Percentiles rank a stretch among this genome's conserved stretches.
These are phyloP conservation scores for Collybia sp. DNA, from an alignment of 768 basidiomycete genomes.

Conservation along the genomic window DNA sequence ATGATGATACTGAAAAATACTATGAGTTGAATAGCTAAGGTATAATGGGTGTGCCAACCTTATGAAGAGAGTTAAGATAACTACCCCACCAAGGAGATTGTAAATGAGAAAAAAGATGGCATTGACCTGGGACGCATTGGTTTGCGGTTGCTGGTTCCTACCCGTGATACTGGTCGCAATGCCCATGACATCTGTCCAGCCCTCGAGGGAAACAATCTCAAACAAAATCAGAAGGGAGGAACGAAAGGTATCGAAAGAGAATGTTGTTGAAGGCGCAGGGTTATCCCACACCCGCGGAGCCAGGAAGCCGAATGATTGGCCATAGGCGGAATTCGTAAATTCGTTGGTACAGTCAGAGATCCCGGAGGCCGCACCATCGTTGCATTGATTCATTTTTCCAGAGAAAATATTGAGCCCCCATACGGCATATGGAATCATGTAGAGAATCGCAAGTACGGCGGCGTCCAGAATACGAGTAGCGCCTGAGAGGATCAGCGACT, in stretches of 20 bases:
- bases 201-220: slow-evolving; percentile 94
- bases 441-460: slow-evolving; percentile 82
- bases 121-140: slow-evolving; percentile 73
- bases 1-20: slow-evolving; percentile 80
- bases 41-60: slow-evolving; percentile 46
- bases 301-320: slow-evolving; percentile 59
- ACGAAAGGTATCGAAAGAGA: slow-evolving; percentile 87
- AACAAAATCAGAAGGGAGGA: slow-evolving; percentile 87
- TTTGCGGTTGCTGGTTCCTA: slow-evolving; percentile 59
- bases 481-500: slow-evolving; percentile 83
- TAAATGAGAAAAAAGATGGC: slow-evolving; percentile 90
- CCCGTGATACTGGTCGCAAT: slow-evolving; percentile 78
- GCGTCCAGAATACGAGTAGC: slow-evolving; percentile 84
- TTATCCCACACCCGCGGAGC: slow-evolving; percentile 89
- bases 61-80: slow-evolving; percentile 87
- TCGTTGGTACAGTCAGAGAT: slow-evolving; percentile 70
- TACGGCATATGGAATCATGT: slow-evolving; percentile 89
- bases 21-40: slow-evolving; percentile 8
- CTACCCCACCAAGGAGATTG: slow-evolving; percentile 85
- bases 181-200: slow-evolving; percentile 93
- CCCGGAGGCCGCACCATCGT: slow-evolving; percentile 55
- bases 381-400: slow-evolving; percentile 81
- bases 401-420: slow-evolving; percentile 95
- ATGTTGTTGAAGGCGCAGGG: slow-evolving; percentile 76
- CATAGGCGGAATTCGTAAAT: slow-evolving; percentile 60